Conservation (phyloP, 139 green algal genomes). For the Mychonastes homosphaera region DNA sequence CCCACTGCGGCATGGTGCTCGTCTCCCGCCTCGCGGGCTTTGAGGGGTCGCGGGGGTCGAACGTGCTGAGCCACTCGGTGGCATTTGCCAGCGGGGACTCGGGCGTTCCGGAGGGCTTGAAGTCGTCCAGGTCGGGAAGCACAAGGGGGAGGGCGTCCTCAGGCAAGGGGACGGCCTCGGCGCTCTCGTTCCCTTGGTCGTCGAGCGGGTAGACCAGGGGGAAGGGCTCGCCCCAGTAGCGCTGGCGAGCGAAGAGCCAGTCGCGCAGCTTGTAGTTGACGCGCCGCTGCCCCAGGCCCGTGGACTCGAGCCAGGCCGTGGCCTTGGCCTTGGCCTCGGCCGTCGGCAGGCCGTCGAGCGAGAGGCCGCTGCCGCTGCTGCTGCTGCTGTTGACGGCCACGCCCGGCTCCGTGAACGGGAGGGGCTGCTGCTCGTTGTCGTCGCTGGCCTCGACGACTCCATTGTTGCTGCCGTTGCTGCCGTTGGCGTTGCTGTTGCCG, state of each 20-base stretch:
- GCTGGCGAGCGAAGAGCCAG: slow-evolving; percentile 97
- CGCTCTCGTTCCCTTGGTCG: no score
- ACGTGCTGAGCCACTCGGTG: slow-evolving; percentile 62
- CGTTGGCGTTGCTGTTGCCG: slow-evolving; percentile 8
- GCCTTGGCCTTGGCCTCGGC: slow-evolving; percentile 30
- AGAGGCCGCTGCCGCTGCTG: slow-evolving; percentile 32
- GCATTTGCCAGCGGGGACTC: slow-evolving; percentile 75
- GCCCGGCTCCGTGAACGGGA: slow-evolving; percentile 58
- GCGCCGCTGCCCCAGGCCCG: slow-evolving; percentile 28
- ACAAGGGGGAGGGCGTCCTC: slow-evolving; percentile 76
- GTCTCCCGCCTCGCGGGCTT: slow-evolving; percentile 74
- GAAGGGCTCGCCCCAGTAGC: slow-evolving; percentile 99
- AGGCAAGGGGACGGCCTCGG: slow-evolving; percentile 44
- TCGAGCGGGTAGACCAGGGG: slow-evolving; percentile 59
- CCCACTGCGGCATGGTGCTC: slow-evolving; percentile 96
- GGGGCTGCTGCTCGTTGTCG: slow-evolving; percentile 9
- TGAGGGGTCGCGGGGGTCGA: slow-evolving; percentile 63
- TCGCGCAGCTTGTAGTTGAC: slow-evolving; percentile 97
- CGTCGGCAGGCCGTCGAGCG: slow-evolving; percentile 59
- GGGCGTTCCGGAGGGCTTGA: slow-evolving; percentile 72
- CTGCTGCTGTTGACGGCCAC: slow-evolving; percentile 46
- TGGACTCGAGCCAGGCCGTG: slow-evolving; percentile 30
- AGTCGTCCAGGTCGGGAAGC: slow-evolving; percentile 79
- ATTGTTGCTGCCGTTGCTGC: slow-evolving; percentile 11
- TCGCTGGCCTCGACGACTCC: background rate